These are phyloP conservation scores for Cryptococcus amylolentus DNA, from an alignment of 1,284 basidiomycete genomes.

Conservation along the genomic window DNA sequence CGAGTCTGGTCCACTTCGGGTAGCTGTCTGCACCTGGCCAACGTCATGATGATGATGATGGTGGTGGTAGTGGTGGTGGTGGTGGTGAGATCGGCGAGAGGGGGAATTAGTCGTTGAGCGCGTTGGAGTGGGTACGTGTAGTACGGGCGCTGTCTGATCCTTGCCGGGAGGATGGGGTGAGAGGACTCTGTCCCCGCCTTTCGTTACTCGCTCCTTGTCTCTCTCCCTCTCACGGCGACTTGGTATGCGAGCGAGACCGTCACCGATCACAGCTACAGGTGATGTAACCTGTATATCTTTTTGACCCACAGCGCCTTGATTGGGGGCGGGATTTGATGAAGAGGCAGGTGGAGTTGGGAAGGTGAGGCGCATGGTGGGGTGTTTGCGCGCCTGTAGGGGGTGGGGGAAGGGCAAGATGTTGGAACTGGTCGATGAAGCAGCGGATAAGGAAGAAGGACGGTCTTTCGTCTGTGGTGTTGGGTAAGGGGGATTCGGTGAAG, in stretches of 20 bases:
- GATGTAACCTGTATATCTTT: too few relatives aligned
- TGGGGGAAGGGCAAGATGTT: slow-evolving; percentile 36
- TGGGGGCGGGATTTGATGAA: background rate
- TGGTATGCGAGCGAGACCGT: background rate
- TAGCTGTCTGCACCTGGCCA: background rate
- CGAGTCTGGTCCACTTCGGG: background rate
- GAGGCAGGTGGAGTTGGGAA: slow-evolving; percentile 21
- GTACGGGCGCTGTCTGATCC: background rate
- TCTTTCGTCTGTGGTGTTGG: slow-evolving; percentile 1
- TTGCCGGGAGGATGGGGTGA: background rate
- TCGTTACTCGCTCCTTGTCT: too few relatives aligned
- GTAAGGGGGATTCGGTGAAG: background rate
- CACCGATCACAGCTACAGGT: background rate
- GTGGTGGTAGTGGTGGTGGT: background rate
- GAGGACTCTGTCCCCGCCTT: too few relatives aligned
- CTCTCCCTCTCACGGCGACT: too few relatives aligned
- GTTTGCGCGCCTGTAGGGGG: slow-evolving; percentile 31
- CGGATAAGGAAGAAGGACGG: slow-evolving; percentile 2
- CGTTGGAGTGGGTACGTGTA: background rate
- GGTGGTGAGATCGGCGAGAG: background rate
- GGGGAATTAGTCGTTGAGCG: background rate
- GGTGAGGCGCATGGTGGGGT: slow-evolving; percentile 42
- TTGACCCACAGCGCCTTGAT: background rate
- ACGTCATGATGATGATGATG: background rate
- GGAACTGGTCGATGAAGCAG: background rate